Evolutionary conservation across 352 stramenopile species (phyloP), one percentile per base, ranked within the genome.

Genomic region (Globisporangium apiculatum): DNA sequence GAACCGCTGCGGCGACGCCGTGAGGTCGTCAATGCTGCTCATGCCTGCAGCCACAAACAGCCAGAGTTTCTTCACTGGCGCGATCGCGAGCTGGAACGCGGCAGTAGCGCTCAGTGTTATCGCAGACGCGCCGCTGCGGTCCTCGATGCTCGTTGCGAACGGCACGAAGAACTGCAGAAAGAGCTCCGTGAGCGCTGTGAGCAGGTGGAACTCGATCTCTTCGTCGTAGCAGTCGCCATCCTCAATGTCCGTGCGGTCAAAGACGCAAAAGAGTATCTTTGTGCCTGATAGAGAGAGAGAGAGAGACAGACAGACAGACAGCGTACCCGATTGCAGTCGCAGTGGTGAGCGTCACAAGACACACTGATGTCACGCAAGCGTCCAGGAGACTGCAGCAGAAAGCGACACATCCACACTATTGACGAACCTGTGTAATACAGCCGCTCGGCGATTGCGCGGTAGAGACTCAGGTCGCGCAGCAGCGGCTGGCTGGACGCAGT

Each of bases 161-260:
- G 75, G 64, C n/a, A 57, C 61, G 45, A 84, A 87, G 11, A 86
- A 70, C 56, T 89, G 75, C 41, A 89, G 61, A 24, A 86, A 79
- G 2, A 86, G 59, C 53, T 86, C 77, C 3, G 72, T 69, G 10
- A 87, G 49, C 11, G 76, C 72, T 38, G 84, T 78, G 31, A 87
- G 60, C 9, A 86, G 58, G 17, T 86, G 73, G 43, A 85, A 85
- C 64, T 87, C 79, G 48, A 86, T 74, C 55, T 89, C 76, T 64
- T 89, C 79, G 37, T 89, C 79, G 58, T 85, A 87, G 42, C 71
- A 79, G 42, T 89, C 79, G 36, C 86, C 79, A 53, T 89, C 78
- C 51, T 89, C 79, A 5, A 86, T 73, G 41, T 87, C 74, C 0
- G 70, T 85, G 35, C 76, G 76, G 38, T 89, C 79, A 52, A 86